A percentile compares a stretch with the other conserved stretches of the same genome.
phyloP scores from a whole-genome alignment of 2,329 filamentous ascomycete genomes.

The Cryphonectria radicalis region DNA sequence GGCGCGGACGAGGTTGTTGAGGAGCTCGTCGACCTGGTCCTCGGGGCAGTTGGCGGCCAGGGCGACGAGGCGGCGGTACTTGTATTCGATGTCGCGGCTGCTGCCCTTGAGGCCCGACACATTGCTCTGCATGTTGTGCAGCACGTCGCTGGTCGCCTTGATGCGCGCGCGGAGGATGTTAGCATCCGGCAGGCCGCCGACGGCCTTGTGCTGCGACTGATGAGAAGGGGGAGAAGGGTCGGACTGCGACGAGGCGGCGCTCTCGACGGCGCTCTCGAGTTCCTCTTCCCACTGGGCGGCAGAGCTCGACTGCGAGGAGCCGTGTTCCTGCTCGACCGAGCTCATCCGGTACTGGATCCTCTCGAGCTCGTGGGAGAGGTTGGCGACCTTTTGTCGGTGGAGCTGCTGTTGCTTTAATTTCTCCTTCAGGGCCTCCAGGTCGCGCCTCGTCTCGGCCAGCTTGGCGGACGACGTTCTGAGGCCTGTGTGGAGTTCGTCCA shows the following conservation, averaged over 20 bases:
- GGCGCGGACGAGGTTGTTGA: conserved; percentile 80
- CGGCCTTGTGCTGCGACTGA: conserved; percentile 42
- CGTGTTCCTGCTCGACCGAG: conserved; percentile 50
- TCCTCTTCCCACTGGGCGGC: conserved; percentile 60
- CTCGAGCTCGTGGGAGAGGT: conserved; percentile 74
- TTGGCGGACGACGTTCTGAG: conserved; percentile 81
- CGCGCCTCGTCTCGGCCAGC: conserved; percentile 76
- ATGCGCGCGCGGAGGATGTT: conserved; percentile 69
- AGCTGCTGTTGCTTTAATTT: conserved; percentile 68
- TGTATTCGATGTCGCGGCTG: conserved; percentile 81
- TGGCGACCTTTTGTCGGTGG: conserved; percentile 73
- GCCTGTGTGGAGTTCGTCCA: conserved; percentile 80
- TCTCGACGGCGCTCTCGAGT: conserved; percentile 51
- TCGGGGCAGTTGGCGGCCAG: conserved; percentile 83
- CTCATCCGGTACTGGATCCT: conserved; percentile 65
- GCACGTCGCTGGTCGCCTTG: conserved; percentile 71
- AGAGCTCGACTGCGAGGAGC: conserved; percentile 50
- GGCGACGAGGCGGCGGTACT: conserved; percentile 86
- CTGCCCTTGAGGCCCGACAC: conserved; percentile 75
- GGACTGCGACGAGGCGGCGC: conserved; percentile 45
- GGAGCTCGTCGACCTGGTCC: conserved; percentile 75
- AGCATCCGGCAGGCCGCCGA: conserved; percentile 59
- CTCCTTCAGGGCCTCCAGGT: conserved; percentile 71
- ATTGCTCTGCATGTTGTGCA: conserved; percentile 67
- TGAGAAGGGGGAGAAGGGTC: conserved; percentile 32